A percentile compares a stretch with the other conserved stretches of the same genome.
These are phyloP conservation scores for Singerocomus inundabilis DNA, from an alignment of 1,284 basidiomycete genomes.

Conservation along the genomic window DNA sequence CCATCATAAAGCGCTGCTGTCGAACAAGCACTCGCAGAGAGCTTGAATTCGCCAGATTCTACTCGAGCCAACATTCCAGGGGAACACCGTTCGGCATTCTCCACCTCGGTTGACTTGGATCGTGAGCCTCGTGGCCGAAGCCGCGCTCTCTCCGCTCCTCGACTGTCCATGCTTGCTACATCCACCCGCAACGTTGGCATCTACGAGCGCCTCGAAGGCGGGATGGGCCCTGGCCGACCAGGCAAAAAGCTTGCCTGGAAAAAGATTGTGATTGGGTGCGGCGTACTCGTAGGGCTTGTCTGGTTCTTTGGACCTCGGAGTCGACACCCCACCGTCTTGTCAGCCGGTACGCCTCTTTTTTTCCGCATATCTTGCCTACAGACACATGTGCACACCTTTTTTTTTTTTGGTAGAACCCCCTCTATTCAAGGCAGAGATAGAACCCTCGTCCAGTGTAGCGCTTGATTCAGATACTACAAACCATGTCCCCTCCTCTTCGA, in stretches of 20 bases:
- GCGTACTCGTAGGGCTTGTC: slow-evolving; percentile 53
- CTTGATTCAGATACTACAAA: neutral
- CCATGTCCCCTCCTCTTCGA: slow-evolving; percentile 2
- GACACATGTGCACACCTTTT: neutral
- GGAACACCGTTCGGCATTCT: slow-evolving; percentile 22
- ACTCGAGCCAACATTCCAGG: slow-evolving; percentile 22
- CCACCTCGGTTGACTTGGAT: slow-evolving; percentile 31
- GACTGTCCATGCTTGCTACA: slow-evolving; percentile 27
- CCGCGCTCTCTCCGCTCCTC: slow-evolving; percentile 1
- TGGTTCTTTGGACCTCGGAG: slow-evolving; percentile 61
- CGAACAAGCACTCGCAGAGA: too few species aligned
- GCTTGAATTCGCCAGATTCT: neutral
- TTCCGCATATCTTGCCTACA: neutral
- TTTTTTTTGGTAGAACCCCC: slow-evolving; percentile 12
- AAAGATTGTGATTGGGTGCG: slow-evolving; percentile 59
- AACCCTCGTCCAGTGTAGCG: neutral
- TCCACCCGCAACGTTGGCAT: slow-evolving; percentile 46
- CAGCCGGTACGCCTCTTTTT: slow-evolving; percentile 16
- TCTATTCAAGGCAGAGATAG: too few species aligned
- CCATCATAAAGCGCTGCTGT: too few species aligned
- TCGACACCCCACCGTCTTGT: slow-evolving; percentile 1
- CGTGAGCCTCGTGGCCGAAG: slow-evolving; percentile 25
- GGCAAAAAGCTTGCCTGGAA: slow-evolving; percentile 56
- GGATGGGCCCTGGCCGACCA: slow-evolving; percentile 47
- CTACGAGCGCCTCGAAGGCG: slow-evolving; percentile 65